phyloP scores from a whole-genome alignment of 140 eudicot species.

The Anethum foeniculum region DNA sequence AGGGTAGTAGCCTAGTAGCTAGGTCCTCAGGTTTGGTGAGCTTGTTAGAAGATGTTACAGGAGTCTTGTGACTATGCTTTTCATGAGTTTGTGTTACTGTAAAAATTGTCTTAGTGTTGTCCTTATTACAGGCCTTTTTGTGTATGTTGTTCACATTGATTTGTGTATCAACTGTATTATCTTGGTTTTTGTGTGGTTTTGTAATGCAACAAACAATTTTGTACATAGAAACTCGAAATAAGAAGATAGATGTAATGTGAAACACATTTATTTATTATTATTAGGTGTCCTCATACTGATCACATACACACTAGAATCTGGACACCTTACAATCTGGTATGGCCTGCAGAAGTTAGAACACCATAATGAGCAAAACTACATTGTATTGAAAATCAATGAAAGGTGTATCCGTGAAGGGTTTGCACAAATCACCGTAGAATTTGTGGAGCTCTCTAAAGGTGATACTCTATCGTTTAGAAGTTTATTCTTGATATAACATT shows the following conservation, averaged over 20 bases:
- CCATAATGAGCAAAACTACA: not conserved
- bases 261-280: not conserved
- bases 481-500: not conserved
- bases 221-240: not conserved
- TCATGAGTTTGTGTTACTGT: not conserved
- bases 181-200: not conserved
- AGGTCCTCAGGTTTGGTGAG: not conserved
- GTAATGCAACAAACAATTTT: not conserved
- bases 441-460: not conserved
- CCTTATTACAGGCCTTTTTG: slow-evolving; percentile 4
- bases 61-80: not conserved
- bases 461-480: not conserved
- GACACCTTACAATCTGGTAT: not conserved
- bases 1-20: not conserved
- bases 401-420: not conserved
- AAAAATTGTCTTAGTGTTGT: slow-evolving; percentile 9
- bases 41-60: slow-evolving; percentile 2
- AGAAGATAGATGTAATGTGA: not conserved
- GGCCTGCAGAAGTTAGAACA: not conserved
- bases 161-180: slow-evolving; percentile 1
- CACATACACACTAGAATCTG: not conserved
- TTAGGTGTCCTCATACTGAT: not conserved
- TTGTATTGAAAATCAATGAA: not conserved
- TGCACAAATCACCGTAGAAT: not conserved
- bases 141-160: slow-evolving; percentile 7